A percentile compares a stretch with the other conserved stretches of the same genome.
Conservation (phyloP, 2,329 filamentous ascomycete species). For the Myriosclerotinia scirpicola region DNA sequence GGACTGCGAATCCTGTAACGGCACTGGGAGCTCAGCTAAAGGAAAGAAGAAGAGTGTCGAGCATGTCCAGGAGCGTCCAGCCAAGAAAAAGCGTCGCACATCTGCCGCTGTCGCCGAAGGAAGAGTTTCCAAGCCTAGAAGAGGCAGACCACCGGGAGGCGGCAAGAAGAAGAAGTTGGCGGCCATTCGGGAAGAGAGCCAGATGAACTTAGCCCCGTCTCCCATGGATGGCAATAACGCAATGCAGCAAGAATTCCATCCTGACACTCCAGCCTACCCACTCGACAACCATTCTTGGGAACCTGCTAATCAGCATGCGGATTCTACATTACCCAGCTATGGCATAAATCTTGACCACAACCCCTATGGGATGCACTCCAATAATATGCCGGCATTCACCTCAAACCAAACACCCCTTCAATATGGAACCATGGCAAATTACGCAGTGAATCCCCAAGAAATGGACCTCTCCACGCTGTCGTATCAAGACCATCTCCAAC, state of each 20-base stretch:
- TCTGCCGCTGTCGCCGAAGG: neutral
- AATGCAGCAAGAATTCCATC: neutral
- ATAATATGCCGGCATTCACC: neutral
- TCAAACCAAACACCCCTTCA: neutral
- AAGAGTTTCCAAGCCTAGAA: conserved; percentile 2
- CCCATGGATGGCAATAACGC: neutral
- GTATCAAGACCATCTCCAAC: neutral
- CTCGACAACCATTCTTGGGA: neutral
- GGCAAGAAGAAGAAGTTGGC: conserved; percentile 10
- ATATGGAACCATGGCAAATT: neutral
- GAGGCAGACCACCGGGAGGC: conserved; percentile 14
- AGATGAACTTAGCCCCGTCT: neutral
- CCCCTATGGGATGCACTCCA: neutral
- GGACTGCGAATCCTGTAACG: conserved; percentile 6
- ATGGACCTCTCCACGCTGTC: neutral
- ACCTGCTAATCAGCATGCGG: neutral
- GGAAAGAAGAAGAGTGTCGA: neutral
- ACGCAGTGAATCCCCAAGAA: neutral
- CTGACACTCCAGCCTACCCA: neutral
- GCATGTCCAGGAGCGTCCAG: neutral
- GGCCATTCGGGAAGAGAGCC: neutral
- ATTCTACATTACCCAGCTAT: neutral
- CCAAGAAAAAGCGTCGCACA: conserved; percentile 8
- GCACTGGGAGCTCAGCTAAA: neutral
- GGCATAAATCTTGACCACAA: neutral